Conservation (phyloP, 176 grass and related monocot genomes). For the Oropetium thomaeum region DNA sequence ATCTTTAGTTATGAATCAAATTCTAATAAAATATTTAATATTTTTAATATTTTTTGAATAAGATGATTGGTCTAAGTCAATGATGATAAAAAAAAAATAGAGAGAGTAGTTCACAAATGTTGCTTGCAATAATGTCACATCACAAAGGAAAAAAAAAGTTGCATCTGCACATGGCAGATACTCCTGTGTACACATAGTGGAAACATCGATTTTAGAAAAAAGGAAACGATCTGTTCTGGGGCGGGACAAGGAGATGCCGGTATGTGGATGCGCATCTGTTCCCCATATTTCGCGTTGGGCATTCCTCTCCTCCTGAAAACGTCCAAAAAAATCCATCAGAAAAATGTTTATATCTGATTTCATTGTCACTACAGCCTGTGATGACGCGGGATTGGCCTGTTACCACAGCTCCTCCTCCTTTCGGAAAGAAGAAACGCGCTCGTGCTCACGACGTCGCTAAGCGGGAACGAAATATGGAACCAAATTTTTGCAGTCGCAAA, state of each 20-base stretch:
- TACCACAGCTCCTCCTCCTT: not conserved
- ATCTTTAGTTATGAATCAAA: too few species aligned
- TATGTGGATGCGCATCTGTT: constrained; percentile 43
- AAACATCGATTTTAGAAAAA: not conserved
- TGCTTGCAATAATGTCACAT: too few species aligned
- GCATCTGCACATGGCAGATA: not conserved
- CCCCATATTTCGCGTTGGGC: constrained; percentile 28
- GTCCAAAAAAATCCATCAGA: constrained; percentile 21
- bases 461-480: not conserved
- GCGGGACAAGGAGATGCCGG: constrained; percentile 42
- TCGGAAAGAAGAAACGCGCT: not conserved
- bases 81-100: too few species aligned
- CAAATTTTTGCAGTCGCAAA: not conserved
- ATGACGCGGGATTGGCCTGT: constrained; percentile 33
- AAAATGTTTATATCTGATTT: constrained; percentile 8
- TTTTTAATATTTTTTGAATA: too few species aligned
- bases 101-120: too few species aligned
- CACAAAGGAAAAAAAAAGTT: too few species aligned
- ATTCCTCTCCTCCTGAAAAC: not conserved
- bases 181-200: not conserved
- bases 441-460: not conserved
- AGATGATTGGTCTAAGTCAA: too few species aligned
- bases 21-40: too few species aligned
- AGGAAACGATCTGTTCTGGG: not conserved
- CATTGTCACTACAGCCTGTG: constrained; percentile 48